A percentile compares a stretch with the other conserved stretches of the same genome.
Evolutionary conservation across 305 asterid species (phyloP).

Genomic region (Solanum hybrid): DNA sequence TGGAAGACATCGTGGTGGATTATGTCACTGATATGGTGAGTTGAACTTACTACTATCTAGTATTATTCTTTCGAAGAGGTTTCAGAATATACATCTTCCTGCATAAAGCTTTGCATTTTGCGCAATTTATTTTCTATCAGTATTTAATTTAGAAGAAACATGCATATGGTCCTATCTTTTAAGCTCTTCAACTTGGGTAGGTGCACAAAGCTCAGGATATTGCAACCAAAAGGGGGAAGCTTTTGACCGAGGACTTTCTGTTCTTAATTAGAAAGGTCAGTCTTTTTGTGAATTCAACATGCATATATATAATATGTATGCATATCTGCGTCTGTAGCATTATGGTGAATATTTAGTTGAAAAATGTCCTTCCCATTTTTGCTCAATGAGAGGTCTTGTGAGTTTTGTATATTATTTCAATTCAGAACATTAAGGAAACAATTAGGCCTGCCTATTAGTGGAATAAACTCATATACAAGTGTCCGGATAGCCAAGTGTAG

Average conservation of each 20-base stretch:
- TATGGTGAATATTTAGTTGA: background rate
- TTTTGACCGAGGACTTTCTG: slow-evolving; percentile 80
- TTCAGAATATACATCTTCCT: background rate
- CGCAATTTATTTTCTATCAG: background rate
- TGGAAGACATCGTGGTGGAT: slow-evolving; percentile 92
- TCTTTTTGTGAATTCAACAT: background rate
- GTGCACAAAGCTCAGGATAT: slow-evolving; percentile 88
- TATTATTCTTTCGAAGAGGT: background rate
- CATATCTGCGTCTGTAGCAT: background rate
- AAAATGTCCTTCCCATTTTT: background rate
- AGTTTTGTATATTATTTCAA: background rate
- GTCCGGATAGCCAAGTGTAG: background rate
- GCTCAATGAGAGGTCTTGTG: background rate
- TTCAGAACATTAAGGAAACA: background rate
- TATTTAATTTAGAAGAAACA: background rate
- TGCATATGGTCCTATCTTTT: background rate
- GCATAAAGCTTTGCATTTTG: background rate
- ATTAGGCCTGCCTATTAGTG: background rate
- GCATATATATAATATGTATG: background rate
- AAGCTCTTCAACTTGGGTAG: slow-evolving; percentile 23
- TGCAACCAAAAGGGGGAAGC: slow-evolving; percentile 81
- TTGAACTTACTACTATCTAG: background rate
- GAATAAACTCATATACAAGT: background rate
- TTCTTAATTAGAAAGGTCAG: slow-evolving; percentile 79
- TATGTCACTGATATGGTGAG: slow-evolving; percentile 85